Conservation (phyloP, 192 early-diverging fungal species). For the Coemansia reversa region DNA sequence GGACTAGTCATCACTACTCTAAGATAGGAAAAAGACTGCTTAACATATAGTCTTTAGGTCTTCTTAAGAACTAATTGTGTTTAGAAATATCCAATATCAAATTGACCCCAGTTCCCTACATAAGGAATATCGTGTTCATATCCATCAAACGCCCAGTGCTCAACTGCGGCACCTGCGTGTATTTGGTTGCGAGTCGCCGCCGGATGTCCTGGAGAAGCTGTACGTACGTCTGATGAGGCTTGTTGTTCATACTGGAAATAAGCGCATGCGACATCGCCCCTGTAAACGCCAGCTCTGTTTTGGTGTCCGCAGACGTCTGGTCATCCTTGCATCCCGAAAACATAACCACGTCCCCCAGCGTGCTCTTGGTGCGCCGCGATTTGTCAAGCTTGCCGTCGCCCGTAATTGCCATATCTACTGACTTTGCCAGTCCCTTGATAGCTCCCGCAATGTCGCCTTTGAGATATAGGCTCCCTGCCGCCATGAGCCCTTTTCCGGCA, state of each 20-base stretch:
- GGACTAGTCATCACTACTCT: no score
- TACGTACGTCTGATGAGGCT: conserved; percentile 64
- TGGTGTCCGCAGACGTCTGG: conserved; percentile 81
- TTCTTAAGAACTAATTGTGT: no score
- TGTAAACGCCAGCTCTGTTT: conserved; percentile 57
- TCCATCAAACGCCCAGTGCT: conserved; percentile 65
- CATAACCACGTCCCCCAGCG: conserved; percentile 74
- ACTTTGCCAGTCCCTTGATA: conserved; percentile 41
- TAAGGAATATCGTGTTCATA: conserved; percentile 65
- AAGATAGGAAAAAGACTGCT: no score
- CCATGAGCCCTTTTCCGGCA: conserved; percentile 41
- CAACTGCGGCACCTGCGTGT: conserved; percentile 81
- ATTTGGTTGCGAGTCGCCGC: conserved; percentile 60
- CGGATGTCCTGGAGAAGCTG: conserved; percentile 70
- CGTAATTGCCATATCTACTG: conserved; percentile 40
- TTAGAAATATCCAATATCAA: not conserved
- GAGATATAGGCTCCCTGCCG: conserved; percentile 35
- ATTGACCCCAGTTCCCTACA: conserved; percentile 41
- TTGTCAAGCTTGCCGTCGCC: conserved; percentile 50
- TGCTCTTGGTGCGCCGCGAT: conserved; percentile 43
- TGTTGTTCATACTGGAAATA: conserved; percentile 58
- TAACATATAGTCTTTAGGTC: no score
- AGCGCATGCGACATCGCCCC: conserved; percentile 80
- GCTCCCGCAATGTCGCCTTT: conserved; percentile 48
- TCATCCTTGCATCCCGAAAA: conserved; percentile 80